Base-by-base conservation (phyloP, 257 asterid genomes). In the Verbena officinalis region DNA sequence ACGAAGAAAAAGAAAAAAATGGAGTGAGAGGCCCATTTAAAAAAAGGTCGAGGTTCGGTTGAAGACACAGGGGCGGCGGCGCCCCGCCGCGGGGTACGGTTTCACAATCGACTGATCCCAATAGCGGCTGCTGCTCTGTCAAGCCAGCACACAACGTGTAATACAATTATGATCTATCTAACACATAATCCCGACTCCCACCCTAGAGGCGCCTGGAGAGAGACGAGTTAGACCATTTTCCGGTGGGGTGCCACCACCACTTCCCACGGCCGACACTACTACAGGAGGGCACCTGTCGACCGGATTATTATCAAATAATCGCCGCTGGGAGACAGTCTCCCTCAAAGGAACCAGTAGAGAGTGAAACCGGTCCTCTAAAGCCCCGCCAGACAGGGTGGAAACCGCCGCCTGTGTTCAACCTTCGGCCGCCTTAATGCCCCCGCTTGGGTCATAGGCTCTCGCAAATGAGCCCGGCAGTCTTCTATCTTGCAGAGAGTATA, bases 351-450 rank as follows among this genome's bases (percentile, higher is more conserved):
- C 14, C 42, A 14, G n/a, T 2, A 12, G 22, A 55, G 0, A 2
- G 43, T 55, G 24, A 55, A 19, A 21, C 38, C 27, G 27, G 24
- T 7, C 0, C 62, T 33, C 23, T 23, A 6, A 0, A 2, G 42
- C 22, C 21, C 59, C 33, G 6, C 27, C 4, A 6, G 30, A 3
- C 9, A n/a, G 5, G 5, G 9, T 0, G 1, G 20, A n/a, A n/a
- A n/a, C 16, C 3, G 11, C 1, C 65, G 12, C 4, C 17, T 44
- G 0, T 4, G 1, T n/a, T 23, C 23, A 42, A 54, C 33, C 73
- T 68, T 68, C 73, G 59, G 11, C 11, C 73, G 53, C 73, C 67
- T 68, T 57, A n/a, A 57, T 68, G 67, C 73, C 73, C 73, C 65
- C 52, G 10, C 61, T 57, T 33, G 60, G 65, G 73, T 68, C 1